Conservation (phyloP, 129 eudicot species). For the Helianthus tuberosus region DNA sequence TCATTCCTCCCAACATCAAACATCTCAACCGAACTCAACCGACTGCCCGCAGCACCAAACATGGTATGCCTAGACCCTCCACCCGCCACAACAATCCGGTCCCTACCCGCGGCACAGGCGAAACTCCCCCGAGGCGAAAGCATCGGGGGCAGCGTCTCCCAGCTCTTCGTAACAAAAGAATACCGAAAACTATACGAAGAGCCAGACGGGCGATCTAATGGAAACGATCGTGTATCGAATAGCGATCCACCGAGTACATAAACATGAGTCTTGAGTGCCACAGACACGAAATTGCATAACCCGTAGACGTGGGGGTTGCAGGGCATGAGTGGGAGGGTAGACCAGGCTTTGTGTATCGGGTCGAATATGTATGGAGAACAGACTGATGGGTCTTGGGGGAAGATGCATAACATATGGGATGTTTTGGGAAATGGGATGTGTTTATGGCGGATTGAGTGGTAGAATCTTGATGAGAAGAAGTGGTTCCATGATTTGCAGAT, state of each 20-base stretch:
- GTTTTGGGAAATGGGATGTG: conserved; percentile 22
- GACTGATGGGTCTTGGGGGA: conserved; percentile 81
- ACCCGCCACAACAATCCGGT: conserved; percentile 77
- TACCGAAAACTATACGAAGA: conserved; percentile 55
- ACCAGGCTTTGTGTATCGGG: conserved; percentile 65
- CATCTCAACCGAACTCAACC: conserved; percentile 88
- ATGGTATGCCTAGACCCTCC: conserved; percentile 88
- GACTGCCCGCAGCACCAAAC: conserved; percentile 92
- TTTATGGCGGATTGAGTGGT: conserved; percentile 47
- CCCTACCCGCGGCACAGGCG: conserved; percentile 61
- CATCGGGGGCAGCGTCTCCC: conserved; percentile 74
- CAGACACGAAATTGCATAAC: conserved; percentile 63
- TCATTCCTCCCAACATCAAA: conserved; percentile 74
- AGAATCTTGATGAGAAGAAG: conserved; percentile 60
- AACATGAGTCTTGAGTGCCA: conserved; percentile 45
- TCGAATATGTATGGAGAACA: conserved; percentile 76
- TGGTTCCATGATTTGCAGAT: conserved; percentile 69
- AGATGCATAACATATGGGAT: conserved; percentile 68
- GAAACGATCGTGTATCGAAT: conserved; percentile 83
- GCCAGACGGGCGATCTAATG: conserved; percentile 72
- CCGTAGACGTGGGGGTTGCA: conserved; percentile 89
- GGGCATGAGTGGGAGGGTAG: conserved; percentile 78
- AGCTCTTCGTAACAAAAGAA: conserved; percentile 38
- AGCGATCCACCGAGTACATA: conserved; percentile 89
- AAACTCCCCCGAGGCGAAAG: conserved; percentile 81